Conservation (phyloP, 805 yeast species). For the Priceomyces castillae region DNA sequence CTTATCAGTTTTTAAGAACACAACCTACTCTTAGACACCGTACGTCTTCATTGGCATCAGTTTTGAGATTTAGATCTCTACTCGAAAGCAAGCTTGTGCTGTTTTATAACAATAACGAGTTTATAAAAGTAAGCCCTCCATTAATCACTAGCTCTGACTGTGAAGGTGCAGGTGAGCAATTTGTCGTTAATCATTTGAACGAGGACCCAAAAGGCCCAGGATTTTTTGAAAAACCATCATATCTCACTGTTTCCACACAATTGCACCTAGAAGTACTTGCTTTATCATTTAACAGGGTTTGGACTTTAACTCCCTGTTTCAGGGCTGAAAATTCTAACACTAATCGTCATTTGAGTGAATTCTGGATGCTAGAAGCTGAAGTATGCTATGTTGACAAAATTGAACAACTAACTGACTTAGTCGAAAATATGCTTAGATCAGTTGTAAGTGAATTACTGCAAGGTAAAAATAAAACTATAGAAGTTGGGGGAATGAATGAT, state of each 20-base stretch:
- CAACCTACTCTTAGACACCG: slow-evolving; percentile 79
- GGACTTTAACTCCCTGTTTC: slow-evolving; percentile 89
- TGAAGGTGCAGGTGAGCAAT: slow-evolving; percentile 96
- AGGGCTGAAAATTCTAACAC: slow-evolving; percentile 93
- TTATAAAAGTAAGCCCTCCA: slow-evolving; percentile 81
- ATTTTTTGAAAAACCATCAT: slow-evolving; percentile 68
- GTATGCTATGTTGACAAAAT: slow-evolving; percentile 62
- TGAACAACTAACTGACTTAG: slow-evolving; percentile 57
- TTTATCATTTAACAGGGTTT: slow-evolving; percentile 72
- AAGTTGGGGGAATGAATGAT: slow-evolving; percentile 19
- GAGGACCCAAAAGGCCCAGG: slow-evolving; percentile 11
- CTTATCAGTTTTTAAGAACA: slow-evolving; percentile 63
- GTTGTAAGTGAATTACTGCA: slow-evolving; percentile 28
- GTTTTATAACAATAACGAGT: slow-evolving; percentile 54
- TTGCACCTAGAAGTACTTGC: slow-evolving; percentile 82
- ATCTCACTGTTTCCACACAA: slow-evolving; percentile 87
- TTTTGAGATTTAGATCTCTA: slow-evolving; percentile 70
- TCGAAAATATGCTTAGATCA: slow-evolving; percentile 66
- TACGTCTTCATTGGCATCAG: slow-evolving; percentile 59
- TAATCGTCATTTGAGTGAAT: slow-evolving; percentile 86
- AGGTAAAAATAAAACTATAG: slow-evolving; percentile 15
- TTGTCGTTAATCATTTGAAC: slow-evolving; percentile 38
- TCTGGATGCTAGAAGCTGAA: slow-evolving; percentile 98
- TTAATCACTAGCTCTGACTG: slow-evolving; percentile 86
- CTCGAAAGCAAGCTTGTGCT: slow-evolving; percentile 52